Evolutionary conservation across 202 grass and related monocot species (phyloP).

Genomic region (Setaria italica): DNA sequence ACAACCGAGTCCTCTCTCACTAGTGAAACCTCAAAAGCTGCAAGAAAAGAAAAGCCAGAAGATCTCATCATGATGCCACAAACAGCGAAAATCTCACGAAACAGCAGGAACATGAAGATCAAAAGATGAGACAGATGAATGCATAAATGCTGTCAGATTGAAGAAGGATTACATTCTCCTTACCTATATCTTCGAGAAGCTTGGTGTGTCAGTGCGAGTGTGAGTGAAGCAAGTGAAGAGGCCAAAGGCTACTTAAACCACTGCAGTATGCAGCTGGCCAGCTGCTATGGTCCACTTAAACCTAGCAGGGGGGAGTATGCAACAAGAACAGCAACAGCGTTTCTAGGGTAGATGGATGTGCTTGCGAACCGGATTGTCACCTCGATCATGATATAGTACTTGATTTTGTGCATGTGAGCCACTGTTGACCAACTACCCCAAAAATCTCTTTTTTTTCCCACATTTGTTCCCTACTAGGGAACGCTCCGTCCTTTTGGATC

Average conservation of each 20-base stretch:
- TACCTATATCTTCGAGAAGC: not conserved
- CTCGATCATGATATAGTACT: constrained; percentile 25
- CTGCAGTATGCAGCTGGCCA: not conserved
- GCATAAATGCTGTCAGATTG: too few relatives aligned
- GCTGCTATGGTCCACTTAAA: not conserved
- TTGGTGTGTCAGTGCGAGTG: not conserved
- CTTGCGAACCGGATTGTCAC: constrained; percentile 7
- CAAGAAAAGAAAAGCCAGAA: not conserved
- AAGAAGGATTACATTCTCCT: not conserved
- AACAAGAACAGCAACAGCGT: not conserved
- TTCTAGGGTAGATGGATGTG: constrained; percentile 1
- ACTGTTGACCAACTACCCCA: constrained; percentile 34
- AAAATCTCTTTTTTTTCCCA: constrained; percentile 12
- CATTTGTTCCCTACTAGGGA: constrained; percentile 37
- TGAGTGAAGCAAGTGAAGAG: not conserved
- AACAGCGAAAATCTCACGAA: not conserved
- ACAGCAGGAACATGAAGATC: not conserved
- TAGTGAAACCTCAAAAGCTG: not conserved
- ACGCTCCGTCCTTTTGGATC: constrained; percentile 49
- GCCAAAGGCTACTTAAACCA: constrained; percentile 11
- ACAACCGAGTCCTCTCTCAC: not conserved
- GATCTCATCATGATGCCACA: not conserved
- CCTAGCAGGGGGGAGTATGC: too few relatives aligned
- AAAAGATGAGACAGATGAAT: not conserved
- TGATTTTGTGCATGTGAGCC: not conserved